Conservation (phyloP, 2,329 filamentous ascomycete genomes). For the Apiospora arundinis region DNA sequence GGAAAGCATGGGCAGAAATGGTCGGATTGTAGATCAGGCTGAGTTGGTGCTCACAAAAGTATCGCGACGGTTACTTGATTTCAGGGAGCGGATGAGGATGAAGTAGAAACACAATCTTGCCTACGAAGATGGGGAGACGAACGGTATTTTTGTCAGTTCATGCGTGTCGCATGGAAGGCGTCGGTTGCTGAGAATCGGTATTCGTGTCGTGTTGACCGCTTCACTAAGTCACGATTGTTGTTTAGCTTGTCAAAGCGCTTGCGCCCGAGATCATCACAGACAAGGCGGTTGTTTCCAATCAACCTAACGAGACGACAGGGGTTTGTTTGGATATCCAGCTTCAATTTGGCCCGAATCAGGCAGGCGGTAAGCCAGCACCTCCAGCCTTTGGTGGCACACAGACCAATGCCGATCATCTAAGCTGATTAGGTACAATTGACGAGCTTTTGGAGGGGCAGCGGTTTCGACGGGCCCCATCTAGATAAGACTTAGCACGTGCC, state of each 20-base stretch:
- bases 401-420: background rate
- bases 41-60: background rate
- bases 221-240: slow-evolving; percentile 3
- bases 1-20: background rate
- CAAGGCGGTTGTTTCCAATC: slow-evolving; percentile 18
- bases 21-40: background rate
- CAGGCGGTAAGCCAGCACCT: background rate
- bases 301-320: slow-evolving; percentile 9
- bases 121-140: background rate
- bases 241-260: slow-evolving; percentile 18
- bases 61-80: background rate
- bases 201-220: slow-evolving; percentile 17
- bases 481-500: slow-evolving; percentile 8
- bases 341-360: background rate
- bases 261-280: slow-evolving; percentile 14
- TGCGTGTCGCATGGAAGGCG: background rate
- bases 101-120: background rate
- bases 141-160: slow-evolving; percentile 1
- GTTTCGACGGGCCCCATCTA: background rate
- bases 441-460: slow-evolving; percentile 12
- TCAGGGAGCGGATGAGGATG: background rate
- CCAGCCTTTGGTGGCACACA: background rate
- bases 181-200: background rate
- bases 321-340: slow-evolving; percentile 4
- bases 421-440: no score